These are phyloP conservation scores for Dioscorea zingiberensis DNA, from an alignment of 106 monocot genomes.

Conservation along the genomic window DNA sequence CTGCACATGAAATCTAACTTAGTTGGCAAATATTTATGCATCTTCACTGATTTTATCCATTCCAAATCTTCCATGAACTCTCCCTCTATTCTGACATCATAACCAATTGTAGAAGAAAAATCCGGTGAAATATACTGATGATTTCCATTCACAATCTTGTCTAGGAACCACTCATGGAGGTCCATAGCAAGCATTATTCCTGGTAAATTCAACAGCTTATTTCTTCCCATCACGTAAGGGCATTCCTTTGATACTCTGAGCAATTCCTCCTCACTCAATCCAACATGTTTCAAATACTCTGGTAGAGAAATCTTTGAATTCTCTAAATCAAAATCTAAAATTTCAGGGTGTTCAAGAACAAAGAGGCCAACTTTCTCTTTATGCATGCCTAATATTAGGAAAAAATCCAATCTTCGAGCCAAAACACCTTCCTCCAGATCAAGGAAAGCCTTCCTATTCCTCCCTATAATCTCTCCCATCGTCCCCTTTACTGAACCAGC, in stretches of 20 bases:
- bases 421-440: constrained; percentile 32
- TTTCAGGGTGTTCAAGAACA: constrained; percentile 23
- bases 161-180: constrained; percentile 38
- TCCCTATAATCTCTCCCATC: constrained; percentile 49
- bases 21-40: constrained; percentile 12
- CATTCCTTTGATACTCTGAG: constrained; percentile 11
- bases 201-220: constrained; percentile 55
- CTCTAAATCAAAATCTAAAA: constrained; percentile 53
- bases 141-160: constrained; percentile 25
- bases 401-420: constrained; percentile 43
- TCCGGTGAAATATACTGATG: constrained; percentile 22
- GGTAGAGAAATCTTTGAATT: constrained; percentile 35
- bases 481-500: constrained; percentile 36
- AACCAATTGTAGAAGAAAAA: constrained; percentile 12
- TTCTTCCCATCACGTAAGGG: constrained; percentile 66
- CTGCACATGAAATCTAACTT: constrained; percentile 73
- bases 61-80: constrained; percentile 39
- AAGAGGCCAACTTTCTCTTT: constrained; percentile 40
- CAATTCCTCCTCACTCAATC: constrained; percentile 28
- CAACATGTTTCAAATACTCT: constrained; percentile 33
- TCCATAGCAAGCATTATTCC: constrained; percentile 39
- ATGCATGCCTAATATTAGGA: constrained; percentile 53
- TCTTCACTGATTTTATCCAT: constrained; percentile 16
- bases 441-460: constrained; percentile 32
- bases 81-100: constrained; percentile 21